phyloP scores from a whole-genome alignment of 768 basidiomycete genomes.

The Russula emetica region DNA sequence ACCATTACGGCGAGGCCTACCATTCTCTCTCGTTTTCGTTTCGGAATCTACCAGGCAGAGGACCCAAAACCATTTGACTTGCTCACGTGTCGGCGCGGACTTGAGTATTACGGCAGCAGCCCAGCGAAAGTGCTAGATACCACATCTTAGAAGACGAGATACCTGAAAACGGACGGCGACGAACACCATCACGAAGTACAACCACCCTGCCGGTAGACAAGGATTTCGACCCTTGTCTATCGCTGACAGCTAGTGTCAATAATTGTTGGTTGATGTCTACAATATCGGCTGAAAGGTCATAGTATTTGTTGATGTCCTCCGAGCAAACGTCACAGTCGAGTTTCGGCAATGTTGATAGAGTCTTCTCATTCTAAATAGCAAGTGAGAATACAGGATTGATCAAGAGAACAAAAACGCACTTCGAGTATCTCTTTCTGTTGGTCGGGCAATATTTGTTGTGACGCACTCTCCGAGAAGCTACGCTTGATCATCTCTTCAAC shows the following conservation, averaged over 20 bases:
- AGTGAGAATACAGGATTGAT: slow-evolving; percentile 13
- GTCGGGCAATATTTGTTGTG: slow-evolving; percentile 87
- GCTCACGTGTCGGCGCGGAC: slow-evolving; percentile 47
- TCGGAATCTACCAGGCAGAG: slow-evolving; percentile 65
- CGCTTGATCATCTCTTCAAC: slow-evolving; percentile 99
- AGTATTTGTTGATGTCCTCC: slow-evolving; percentile 70
- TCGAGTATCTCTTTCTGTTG: slow-evolving; percentile 85
- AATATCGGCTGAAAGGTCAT: slow-evolving; percentile 64
- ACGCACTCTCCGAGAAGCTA: slow-evolving; percentile 96
- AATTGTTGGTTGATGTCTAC: slow-evolving; percentile 59
- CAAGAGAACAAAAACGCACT: slow-evolving; percentile 42
- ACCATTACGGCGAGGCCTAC: slow-evolving; percentile 37
- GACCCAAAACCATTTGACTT: slow-evolving; percentile 57
- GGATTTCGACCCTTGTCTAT: slow-evolving; percentile 63
- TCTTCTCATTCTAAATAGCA: slow-evolving; percentile 61
- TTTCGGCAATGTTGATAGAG: slow-evolving; percentile 55
- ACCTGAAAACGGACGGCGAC: slow-evolving; percentile 29
- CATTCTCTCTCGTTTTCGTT: slow-evolving; percentile 52
- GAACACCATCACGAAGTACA: slow-evolving; percentile 74
- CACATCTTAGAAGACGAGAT: slow-evolving; percentile 8
- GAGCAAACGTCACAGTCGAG: slow-evolving; percentile 65
- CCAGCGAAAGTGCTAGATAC: slow-evolving; percentile 65
- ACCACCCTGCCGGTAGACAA: slow-evolving; percentile 76
- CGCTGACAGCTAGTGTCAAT: slow-evolving; percentile 52
- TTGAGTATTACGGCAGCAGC: slow-evolving; percentile 71